Conservation (phyloP, 1,139 yeast genomes). For the Zygotorulaspora mrakii region DNA sequence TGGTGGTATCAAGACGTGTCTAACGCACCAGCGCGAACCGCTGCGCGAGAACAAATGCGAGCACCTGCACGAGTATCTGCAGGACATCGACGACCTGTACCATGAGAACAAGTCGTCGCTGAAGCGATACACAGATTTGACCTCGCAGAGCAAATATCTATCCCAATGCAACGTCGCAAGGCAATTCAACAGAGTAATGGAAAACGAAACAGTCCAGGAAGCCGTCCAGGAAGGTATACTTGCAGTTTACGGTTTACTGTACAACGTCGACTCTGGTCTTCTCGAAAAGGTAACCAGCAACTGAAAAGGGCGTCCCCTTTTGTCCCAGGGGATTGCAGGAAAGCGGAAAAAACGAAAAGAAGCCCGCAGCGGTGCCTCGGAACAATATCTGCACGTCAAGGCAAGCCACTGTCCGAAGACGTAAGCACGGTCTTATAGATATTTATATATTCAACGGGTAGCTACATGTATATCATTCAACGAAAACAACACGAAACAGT, state of each 20-base stretch:
- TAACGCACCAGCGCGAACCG: slow-evolving; percentile 52
- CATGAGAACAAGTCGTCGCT: slow-evolving; percentile 37
- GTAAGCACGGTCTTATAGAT: no score
- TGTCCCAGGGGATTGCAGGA: no score
- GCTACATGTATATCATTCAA: no score
- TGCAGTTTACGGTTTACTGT: slow-evolving; percentile 84
- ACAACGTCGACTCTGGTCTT: slow-evolving; percentile 78
- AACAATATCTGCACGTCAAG: no score
- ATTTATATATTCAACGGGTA: no score
- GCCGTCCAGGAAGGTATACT: slow-evolving; percentile 72
- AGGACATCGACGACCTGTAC: slow-evolving; percentile 49
- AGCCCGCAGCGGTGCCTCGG: no score
- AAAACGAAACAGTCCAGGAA: slow-evolving; percentile 66
- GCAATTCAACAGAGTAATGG: slow-evolving; percentile 49
- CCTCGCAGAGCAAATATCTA: slow-evolving; percentile 52
- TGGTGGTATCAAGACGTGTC: slow-evolving; percentile 91
- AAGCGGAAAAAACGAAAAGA: no score
- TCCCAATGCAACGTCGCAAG: slow-evolving; percentile 76
- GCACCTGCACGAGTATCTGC: slow-evolving; percentile 39
- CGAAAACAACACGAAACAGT: no score
- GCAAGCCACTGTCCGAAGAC: no score
- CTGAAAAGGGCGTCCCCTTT: no score
- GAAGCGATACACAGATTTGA: slow-evolving; percentile 31
- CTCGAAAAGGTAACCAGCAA: slow-evolving; percentile 38
- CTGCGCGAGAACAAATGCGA: slow-evolving; percentile 47